Base-by-base conservation (phyloP, 2,329 filamentous ascomycete genomes). In the Epichloe gansuensis region DNA sequence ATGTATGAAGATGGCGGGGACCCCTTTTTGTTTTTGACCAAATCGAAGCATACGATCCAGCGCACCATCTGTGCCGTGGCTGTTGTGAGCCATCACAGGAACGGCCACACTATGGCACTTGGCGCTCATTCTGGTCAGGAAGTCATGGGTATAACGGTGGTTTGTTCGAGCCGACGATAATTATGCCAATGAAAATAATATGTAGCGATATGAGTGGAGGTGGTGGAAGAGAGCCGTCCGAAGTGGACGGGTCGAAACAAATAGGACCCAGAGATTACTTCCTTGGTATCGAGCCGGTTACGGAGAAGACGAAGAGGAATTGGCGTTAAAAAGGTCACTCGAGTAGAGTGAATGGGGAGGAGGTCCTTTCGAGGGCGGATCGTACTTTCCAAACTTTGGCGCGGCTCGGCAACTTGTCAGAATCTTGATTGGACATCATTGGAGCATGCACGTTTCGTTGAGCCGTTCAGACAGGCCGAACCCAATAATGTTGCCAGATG, bases 1-100 rank as follows among this genome's bases (percentile, higher is more conserved):
- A 68, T 98, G 93, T 44, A 98, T 84, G 66, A 95, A 97, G 50
- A 98, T 91, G 54, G 89, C 89, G 53, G 81, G 81, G 9, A 81
- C 56, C 43, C 58, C 62, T 49, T 67, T 68, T 38, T 61, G 56
- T 51, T 58, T 66, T 15, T 68, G 67, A 5, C 58, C 61, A 23
- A 66, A 60, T 43, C 66, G 70, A 46, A 66, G 57, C 52, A 67
- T 63, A 36, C 65, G 69, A 54, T 74, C 71, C 17, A 69, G 56
- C 35, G 69, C 61, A 42, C 73, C 73, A 57, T 75, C 71, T 27
- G 64, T 60, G 49, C 67, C 65, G 53, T 71, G 67, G 56, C 73
- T 63, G 66, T 77, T 63, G 65, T 72, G 66, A 60, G 71, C 62
- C 57, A 77, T 63, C 61, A 78, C 77, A 12, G 76, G 53, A 49